Evolutionary conservation across 2,329 filamentous ascomycete species (phyloP), one percentile per base, ranked within the genome.

Genomic region (Monosporascus sp.): DNA sequence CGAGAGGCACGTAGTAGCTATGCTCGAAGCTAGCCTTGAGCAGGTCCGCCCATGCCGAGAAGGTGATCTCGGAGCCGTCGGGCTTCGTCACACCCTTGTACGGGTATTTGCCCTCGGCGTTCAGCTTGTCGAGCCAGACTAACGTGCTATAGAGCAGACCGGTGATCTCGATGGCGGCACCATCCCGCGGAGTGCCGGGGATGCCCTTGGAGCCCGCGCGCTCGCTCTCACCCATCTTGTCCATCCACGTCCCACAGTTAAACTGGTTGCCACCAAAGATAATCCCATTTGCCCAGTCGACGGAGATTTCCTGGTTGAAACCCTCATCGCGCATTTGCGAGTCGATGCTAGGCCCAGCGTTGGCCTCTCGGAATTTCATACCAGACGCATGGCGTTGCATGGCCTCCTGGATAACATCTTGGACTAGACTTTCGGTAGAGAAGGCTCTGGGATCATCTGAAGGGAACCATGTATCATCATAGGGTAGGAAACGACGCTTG

Each of bases 171-270:
- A 99, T 82, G 20, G 94, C 91, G 43, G 94, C 91, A 31, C 94
- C 94, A 68, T 99, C 95, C 63, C 95, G 88, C 47, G 94, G 94
- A n/a, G 94, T 99, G 8, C 92, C 94, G 1, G 94, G 95, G 20
- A 96, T 78, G 49, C 94, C 95, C 74, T 97, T 97, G 65, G 86
- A 96, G 54, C 88, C 87, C 17, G 95, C 94, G 57, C 86, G 89
- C 59, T 89, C 85, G 58, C 91, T 96, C 71, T 99, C 94, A n/a
- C 94, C 94, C 94, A 99, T 99, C 80, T 99, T 99, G 78, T 99
- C 94, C 91, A 97, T 97, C 94, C 94, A 99, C 1, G 94, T 99
- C 50, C 94, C 94, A 64, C 95, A 99, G 71, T 99, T 99, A 72
- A 76, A 80, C 67, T 97, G 92, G 65, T 90, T 97, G 37, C 95